Evolutionary conservation across 2,329 filamentous ascomycete species (phyloP).

Genomic region (Ophiostoma novo-ulmi): DNA sequence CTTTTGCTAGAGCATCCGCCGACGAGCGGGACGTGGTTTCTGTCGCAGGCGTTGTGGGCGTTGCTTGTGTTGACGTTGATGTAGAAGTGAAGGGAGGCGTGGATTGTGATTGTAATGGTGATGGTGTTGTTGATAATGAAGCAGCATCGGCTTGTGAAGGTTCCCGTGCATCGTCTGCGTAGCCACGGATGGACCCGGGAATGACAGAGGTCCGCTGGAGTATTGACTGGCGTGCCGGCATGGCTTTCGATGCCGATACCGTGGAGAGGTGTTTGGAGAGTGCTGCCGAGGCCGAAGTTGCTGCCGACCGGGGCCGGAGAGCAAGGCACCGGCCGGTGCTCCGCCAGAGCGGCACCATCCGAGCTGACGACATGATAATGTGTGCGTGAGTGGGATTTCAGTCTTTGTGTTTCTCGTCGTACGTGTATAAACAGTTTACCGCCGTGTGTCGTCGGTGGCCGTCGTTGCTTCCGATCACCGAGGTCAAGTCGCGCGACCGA

Average conservation of each 20-base stretch:
- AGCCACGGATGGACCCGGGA: conserved; percentile 28
- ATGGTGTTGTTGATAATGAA: not conserved
- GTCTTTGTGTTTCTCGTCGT: not conserved
- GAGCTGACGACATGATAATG: conserved; percentile 34
- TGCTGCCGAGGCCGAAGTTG: not conserved
- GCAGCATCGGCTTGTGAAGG: not conserved
- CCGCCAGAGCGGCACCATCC: conserved; percentile 45
- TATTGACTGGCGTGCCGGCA: not conserved
- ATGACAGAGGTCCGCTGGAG: conserved; percentile 20
- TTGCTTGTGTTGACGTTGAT: not conserved
- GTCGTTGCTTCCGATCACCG: conserved; percentile 12
- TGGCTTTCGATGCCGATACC: not conserved
- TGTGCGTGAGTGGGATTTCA: not conserved
- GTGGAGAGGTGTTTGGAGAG: not conserved
- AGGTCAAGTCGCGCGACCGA: conserved; percentile 22
- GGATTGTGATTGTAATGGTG: not conserved
- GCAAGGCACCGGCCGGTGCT: conserved; percentile 40
- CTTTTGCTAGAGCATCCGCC: not conserved
- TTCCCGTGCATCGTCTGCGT: conserved; percentile 29
- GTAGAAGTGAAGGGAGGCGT: not conserved
- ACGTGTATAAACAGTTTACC: not conserved
- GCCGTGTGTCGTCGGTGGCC: conserved; percentile 12
- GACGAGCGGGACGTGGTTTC: not conserved
- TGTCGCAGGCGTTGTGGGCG: not conserved
- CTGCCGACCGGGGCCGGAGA: conserved; percentile 36